Evolutionary conservation across 495 filamentous ascomycete species (phyloP), one percentile per base, ranked within the genome.

Genomic region (Apiosordaria backusii): DNA sequence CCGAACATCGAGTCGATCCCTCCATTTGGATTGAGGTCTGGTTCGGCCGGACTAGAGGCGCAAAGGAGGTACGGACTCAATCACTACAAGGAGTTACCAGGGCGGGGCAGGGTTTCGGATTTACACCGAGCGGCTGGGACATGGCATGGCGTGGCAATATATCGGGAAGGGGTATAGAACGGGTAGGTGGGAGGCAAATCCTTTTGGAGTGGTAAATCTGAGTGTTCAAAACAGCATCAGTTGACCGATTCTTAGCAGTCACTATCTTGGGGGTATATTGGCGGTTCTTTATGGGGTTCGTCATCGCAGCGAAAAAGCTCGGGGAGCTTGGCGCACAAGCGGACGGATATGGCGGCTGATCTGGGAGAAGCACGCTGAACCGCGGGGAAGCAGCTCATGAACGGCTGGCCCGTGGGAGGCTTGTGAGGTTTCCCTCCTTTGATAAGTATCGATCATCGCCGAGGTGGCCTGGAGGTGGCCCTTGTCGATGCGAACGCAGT

Each of bases 71-170:
- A 18, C 19, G 15, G 15, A 13, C 4, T 18, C 16, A 3, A 61
- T 57, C 23, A 50, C n/a, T 26, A 50, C 64, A 61, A 23, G 64
- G 35, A 57, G 60, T 66, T 50, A 60, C 50, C 50, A 35, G 60
- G 63, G 65, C 63, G 67, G 67, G 60, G 68, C 61, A 61, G 61
- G 67, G 67, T 52, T 63, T 74, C 71, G 69, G 67, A 67, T 71
- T 70, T 70, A 74, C 65, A 62, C 67, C 67, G 62, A 27, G 9
- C 67, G 60, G 66, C 65, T 67, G 65, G 67, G 58, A 62, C 63
- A 65, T 23, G 25, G 9, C 4, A 55, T 23, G 52, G 22, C 19
- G 69, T 65, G 71, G 71, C 70, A 65, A 74, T 67, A 66, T 21
- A n/a, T 45, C 6, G 27, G 27, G 50, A 21, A 53, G 15, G 50